These are phyloP conservation scores for Penicillium crystallinum DNA, from an alignment of 495 filamentous ascomycete species.

Conservation along the genomic window DNA sequence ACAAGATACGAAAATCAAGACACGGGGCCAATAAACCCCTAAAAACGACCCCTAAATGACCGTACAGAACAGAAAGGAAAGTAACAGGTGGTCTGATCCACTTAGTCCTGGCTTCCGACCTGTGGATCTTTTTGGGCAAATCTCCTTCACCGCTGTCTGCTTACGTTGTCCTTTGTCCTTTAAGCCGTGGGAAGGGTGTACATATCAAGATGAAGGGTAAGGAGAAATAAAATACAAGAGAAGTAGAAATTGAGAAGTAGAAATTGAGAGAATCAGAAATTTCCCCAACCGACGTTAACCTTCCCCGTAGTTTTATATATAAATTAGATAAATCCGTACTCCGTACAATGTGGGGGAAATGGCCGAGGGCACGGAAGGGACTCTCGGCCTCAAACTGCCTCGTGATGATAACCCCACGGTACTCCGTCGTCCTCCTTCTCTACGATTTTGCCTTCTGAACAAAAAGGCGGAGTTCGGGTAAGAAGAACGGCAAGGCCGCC, in stretches of 20 bases:
- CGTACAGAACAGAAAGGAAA: conserved; percentile 2
- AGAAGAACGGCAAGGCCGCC: background rate
- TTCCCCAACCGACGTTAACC: background rate
- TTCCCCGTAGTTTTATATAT: background rate
- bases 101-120: background rate
- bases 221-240: background rate
- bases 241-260: background rate
- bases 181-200: background rate
- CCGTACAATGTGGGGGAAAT: background rate
- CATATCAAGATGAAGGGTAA: background rate
- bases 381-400: background rate
- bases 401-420: too few relatives aligned
- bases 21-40: too few relatives aligned
- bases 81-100: conserved; percentile 26
- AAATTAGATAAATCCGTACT: too few relatives aligned
- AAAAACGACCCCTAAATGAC: background rate
- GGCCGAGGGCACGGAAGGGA: background rate
- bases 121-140: conserved; percentile 1
- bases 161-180: background rate
- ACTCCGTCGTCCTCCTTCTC: too few relatives aligned
- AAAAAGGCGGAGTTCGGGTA: conserved; percentile 7
- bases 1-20: background rate
- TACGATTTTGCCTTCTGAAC: background rate
- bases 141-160: conserved; percentile 5
- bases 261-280: background rate